Conservation (phyloP, 2,329 filamentous ascomycete species). For the Neonectria sp. region DNA sequence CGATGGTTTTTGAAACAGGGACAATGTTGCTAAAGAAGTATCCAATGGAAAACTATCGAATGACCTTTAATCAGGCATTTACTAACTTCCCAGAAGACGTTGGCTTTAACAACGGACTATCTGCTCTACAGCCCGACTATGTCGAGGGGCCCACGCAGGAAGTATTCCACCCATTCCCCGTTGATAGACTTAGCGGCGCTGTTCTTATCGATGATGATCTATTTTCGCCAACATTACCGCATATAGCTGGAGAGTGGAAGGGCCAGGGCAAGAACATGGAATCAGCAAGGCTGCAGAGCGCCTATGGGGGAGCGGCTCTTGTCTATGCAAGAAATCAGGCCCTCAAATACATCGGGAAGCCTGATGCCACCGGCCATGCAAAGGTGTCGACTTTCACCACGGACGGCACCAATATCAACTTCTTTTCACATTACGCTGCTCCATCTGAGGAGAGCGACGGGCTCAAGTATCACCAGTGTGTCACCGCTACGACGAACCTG, state of each 20-base stretch:
- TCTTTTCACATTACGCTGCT: constrained; percentile 47
- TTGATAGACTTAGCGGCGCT: constrained; percentile 33
- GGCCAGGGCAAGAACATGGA: constrained; percentile 28
- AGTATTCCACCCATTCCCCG: constrained; percentile 24
- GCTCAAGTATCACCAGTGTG: constrained; percentile 44
- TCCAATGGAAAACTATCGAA: not conserved
- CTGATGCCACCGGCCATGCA: constrained; percentile 37
- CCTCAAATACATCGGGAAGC: constrained; percentile 36
- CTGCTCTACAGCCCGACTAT: constrained; percentile 42
- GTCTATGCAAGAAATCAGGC: constrained; percentile 47
- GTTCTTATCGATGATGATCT: constrained; percentile 37
- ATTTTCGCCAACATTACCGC: constrained; percentile 44
- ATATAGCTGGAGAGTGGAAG: constrained; percentile 48
- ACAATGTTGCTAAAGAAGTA: not conserved
- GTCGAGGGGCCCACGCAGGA: constrained; percentile 43
- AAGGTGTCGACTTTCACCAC: constrained; percentile 46
- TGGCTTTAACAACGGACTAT: constrained; percentile 48
- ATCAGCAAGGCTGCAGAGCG: constrained; percentile 36
- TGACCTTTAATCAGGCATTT: constrained; percentile 29
- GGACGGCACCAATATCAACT: constrained; percentile 42
- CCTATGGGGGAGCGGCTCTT: constrained; percentile 47
- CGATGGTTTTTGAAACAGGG: not conserved
- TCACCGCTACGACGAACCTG: constrained; percentile 23
- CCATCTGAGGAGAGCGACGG: constrained; percentile 27
- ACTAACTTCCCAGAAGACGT: constrained; percentile 42